These are phyloP conservation scores for Cutaneotrichosporon daszewskae DNA, from an alignment of 1,284 basidiomycete genomes.

Conservation along the genomic window DNA sequence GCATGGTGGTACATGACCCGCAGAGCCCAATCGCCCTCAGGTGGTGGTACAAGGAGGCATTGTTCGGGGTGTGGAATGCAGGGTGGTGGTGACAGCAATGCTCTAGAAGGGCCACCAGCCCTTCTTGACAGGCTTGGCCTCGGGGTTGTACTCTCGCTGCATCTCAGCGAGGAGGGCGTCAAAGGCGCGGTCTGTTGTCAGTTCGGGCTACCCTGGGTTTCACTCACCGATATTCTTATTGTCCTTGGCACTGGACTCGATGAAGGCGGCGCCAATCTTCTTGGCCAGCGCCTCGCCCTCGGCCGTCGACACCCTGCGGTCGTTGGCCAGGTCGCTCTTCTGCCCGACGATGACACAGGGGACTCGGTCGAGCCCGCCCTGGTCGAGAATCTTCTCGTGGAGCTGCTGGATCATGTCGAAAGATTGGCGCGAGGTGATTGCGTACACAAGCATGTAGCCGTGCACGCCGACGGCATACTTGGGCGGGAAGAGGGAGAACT, in stretches of 20 bases:
- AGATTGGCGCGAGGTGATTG: constrained; percentile 81
- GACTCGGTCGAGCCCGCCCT: constrained; percentile 79
- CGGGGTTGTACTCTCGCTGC: constrained; percentile 47
- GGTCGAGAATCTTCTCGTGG: constrained; percentile 96
- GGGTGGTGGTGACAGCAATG: neutral
- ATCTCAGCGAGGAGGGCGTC: constrained; percentile 82
- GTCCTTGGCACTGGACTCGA: constrained; percentile 84
- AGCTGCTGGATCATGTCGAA: constrained; percentile 96
- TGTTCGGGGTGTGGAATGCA: constrained; percentile 7
- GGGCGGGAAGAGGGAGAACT: constrained; percentile 74
- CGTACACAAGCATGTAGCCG: constrained; percentile 88
- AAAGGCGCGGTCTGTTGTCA: constrained; percentile 67
- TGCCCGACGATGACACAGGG: constrained; percentile 96
- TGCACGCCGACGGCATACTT: constrained; percentile 79
- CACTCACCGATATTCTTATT: constrained; percentile 82
- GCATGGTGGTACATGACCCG: constrained; percentile 9
- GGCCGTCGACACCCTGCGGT: constrained; percentile 60
- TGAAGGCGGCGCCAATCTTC: constrained; percentile 66
- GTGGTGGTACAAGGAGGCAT: constrained; percentile 10
- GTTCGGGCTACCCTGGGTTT: neutral
- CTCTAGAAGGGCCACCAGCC: constrained; percentile 34
- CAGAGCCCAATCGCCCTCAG: too few species aligned
- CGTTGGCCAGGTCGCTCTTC: constrained; percentile 73
- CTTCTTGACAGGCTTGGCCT: constrained; percentile 42
- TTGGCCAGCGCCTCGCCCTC: constrained; percentile 74